phyloP scores from a whole-genome alignment of 106 monocot species.

The Allium cepa region DNA sequence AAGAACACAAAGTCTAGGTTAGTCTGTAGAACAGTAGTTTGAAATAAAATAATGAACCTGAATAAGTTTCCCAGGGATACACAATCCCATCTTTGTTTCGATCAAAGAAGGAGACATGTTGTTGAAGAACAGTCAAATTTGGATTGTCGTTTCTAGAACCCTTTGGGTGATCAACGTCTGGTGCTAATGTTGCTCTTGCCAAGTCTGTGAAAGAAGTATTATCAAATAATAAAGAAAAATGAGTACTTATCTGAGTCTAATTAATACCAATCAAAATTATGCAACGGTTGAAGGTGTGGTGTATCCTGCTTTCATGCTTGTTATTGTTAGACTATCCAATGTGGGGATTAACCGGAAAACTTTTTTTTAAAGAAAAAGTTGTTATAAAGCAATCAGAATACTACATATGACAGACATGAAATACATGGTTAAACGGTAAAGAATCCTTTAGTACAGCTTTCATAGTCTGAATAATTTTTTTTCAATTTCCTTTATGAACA shows the following conservation, averaged over 20 bases:
- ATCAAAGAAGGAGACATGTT: slow-evolving; percentile 58
- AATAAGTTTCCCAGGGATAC: slow-evolving; percentile 52
- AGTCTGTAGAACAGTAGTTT: too few relatives aligned
- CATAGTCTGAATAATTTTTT: too few relatives aligned
- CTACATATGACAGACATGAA: too few relatives aligned
- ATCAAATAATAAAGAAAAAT: not conserved
- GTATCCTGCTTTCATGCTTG: too few relatives aligned
- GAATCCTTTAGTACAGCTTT: too few relatives aligned
- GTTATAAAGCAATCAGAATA: too few relatives aligned
- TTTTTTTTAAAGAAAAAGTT: too few relatives aligned
- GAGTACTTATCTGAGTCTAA: not conserved
- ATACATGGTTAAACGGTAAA: too few relatives aligned
- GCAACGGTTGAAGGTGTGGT: not conserved
- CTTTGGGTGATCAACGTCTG: slow-evolving; percentile 49
- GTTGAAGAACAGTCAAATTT: slow-evolving; percentile 19
- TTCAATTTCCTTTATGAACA: too few relatives aligned
- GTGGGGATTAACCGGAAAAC: too few relatives aligned
- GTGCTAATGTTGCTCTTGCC: slow-evolving; percentile 46
- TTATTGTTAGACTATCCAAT: too few relatives aligned
- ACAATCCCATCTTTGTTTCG: slow-evolving; percentile 43
- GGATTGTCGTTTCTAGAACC: slow-evolving; percentile 1
- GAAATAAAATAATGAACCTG: slow-evolving; percentile 14
- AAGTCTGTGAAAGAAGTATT: slow-evolving; percentile 1
- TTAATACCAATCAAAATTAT: not conserved
- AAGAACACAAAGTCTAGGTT: not conserved